These are phyloP conservation scores for Psilocybe subaeruginosa DNA, from an alignment of 768 basidiomycete species.

Conservation along the genomic window DNA sequence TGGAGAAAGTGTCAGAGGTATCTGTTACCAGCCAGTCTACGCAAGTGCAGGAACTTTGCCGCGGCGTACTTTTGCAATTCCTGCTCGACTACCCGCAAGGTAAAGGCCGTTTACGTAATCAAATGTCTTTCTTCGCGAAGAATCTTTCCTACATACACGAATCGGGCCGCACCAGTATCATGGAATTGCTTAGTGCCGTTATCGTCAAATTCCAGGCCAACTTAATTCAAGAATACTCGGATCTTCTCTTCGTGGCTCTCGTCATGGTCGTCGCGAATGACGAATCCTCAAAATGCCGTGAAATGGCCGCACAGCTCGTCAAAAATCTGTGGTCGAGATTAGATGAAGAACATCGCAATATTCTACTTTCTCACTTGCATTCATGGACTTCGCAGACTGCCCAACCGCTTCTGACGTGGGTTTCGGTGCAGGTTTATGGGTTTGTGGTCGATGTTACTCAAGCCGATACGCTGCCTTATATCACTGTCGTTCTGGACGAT, in stretches of 20 bases:
- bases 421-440: constrained; percentile 84
- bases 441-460: constrained; percentile 74
- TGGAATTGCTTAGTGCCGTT: constrained; percentile 88
- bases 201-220: constrained; percentile 80
- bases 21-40: constrained; percentile 93
- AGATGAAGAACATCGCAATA: constrained; percentile 55
- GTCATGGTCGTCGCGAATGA: constrained; percentile 96
- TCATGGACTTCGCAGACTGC: constrained; percentile 73
- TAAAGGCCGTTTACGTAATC: constrained; percentile 82
- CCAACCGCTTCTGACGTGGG: constrained; percentile 65
- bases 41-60: constrained; percentile 90
- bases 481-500: constrained; percentile 58
- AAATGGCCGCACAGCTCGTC: constrained; percentile 84
- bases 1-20: constrained; percentile 90
- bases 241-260: constrained; percentile 88
- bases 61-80: constrained; percentile 89
- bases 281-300: constrained; percentile 85
- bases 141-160: constrained; percentile 92
- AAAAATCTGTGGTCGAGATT: constrained; percentile 75
- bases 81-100: constrained; percentile 97
- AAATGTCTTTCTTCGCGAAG: constrained; percentile 90
- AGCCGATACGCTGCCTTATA: constrained; percentile 44
- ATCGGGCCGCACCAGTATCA: constrained; percentile 89
- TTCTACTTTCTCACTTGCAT: constrained; percentile 72
- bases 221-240: constrained; percentile 78